Evolutionary conservation across 1,284 basidiomycete genomes (phyloP), one percentile per base, ranked within the genome.

Genomic region (Cryptococcus hybrid): DNA sequence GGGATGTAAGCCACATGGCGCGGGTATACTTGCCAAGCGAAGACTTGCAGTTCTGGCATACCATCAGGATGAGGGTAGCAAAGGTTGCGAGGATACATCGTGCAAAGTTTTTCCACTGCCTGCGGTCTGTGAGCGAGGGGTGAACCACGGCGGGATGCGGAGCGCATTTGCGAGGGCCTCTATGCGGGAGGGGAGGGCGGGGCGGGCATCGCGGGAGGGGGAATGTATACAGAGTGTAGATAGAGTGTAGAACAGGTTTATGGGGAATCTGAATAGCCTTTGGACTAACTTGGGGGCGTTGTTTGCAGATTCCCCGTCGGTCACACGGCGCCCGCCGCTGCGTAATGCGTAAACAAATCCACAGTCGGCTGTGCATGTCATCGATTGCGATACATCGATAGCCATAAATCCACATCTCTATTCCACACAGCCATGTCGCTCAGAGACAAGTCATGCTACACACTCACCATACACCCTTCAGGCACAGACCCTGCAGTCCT

Each of bases 71-170:
- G 54, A 72, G 44, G 6, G 62, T 57, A 3, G 57, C 67, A 12
- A 77, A 66, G 2, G 67, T 53, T 5, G 65, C 69, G 5, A 77
- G 44, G 68, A 75, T 67, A 46, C 64, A 68, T 44, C 76, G 56
- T 24, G 66, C 46, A 48, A 68, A 77, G 39, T 68, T 74, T 65
- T 77, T 76, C 75, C 75, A 78, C 45, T 67, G 64, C 15, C 73
- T 55, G 8, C 51, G 52, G 45, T 68, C 55, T 24, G 62, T 57
- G 30, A 71, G 45, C 0, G 60, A 5, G 43, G 51, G 2, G 34
- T 55, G 30, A 72, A 51, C 68, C 68, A 74, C 13, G 42, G 34
- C 6, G 74, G 73, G 3, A 73, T 49, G 35, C 64, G 64, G 11
- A 52, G 47, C 36, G 46, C 57, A 12, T 51, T 57, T 51, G 62